Evolutionary conservation across 352 stramenopile genomes (phyloP).

Genomic region (Elongisporangium prolatum): DNA sequence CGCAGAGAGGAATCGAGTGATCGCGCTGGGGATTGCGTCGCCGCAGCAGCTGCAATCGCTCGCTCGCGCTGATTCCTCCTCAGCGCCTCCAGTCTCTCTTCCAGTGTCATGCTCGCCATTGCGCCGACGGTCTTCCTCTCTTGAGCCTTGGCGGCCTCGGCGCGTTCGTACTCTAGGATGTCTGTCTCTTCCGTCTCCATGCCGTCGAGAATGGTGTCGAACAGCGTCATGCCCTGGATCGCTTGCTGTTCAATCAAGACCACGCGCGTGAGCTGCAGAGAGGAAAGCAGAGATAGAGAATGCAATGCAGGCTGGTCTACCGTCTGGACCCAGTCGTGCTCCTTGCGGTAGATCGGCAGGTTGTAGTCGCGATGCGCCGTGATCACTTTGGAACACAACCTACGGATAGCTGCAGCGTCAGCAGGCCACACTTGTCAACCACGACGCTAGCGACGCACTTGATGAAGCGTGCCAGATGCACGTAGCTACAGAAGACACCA

Average conservation of each 20-base stretch:
- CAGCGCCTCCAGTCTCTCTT: constrained; percentile 46
- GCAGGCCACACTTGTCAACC: neutral
- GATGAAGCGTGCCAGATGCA: constrained; percentile 78
- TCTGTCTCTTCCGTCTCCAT: constrained; percentile 69
- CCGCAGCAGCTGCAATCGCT: too few relatives aligned
- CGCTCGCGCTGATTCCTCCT: constrained; percentile 5
- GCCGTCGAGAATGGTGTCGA: constrained; percentile 74
- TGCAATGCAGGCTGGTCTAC: too few relatives aligned
- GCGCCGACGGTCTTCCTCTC: constrained; percentile 10
- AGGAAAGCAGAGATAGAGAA: neutral
- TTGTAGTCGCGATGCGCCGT: constrained; percentile 60
- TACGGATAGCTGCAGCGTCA: constrained; percentile 24
- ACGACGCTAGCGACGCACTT: too few relatives aligned
- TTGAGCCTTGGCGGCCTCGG: constrained; percentile 21
- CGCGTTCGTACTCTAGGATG: constrained; percentile 49
- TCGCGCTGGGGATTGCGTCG: too few relatives aligned
- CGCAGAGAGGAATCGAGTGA: too few relatives aligned
- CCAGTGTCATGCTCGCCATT: constrained; percentile 27
- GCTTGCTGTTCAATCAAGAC: constrained; percentile 45
- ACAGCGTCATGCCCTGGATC: constrained; percentile 48
- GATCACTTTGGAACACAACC: constrained; percentile 70
- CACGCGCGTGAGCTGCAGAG: neutral
- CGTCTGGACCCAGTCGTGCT: constrained; percentile 59
- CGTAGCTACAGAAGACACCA: constrained; percentile 41
- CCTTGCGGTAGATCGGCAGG: constrained; percentile 40